Conservation (phyloP, 495 filamentous ascomycete genomes). For the Lindgomyces ingoldianus region DNA sequence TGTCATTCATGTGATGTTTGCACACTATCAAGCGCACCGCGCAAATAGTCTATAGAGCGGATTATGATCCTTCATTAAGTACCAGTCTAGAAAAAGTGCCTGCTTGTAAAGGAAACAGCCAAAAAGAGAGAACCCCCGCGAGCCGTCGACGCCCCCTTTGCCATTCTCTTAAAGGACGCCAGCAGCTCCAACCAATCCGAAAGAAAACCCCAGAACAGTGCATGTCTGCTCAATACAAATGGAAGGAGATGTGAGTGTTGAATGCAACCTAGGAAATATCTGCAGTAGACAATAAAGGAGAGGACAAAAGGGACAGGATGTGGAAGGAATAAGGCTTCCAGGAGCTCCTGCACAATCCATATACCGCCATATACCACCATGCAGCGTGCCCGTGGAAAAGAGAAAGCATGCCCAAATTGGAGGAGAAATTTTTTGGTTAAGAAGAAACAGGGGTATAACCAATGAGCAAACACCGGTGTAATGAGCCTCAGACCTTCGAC, state of each 20-base stretch:
- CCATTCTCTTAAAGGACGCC: slow-evolving; percentile 31
- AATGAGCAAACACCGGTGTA: slow-evolving; percentile 36
- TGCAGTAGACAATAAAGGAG: slow-evolving; percentile 13
- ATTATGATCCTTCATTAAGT: slow-evolving; percentile 39
- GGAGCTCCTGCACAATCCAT: slow-evolving; percentile 11
- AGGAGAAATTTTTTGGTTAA: slow-evolving; percentile 29
- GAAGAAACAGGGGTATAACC: slow-evolving; percentile 37
- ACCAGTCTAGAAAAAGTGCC: slow-evolving; percentile 35
- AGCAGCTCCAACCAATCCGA: slow-evolving; percentile 14
- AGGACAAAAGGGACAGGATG: slow-evolving; percentile 8
- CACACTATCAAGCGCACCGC: slow-evolving; percentile 16
- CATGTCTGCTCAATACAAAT: not conserved
- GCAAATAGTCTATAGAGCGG: slow-evolving; percentile 27
- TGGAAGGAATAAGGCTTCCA: slow-evolving; percentile 2
- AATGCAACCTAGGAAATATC: slow-evolving; percentile 26
- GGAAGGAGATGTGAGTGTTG: slow-evolving; percentile 8
- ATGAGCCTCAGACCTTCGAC: slow-evolving; percentile 21
- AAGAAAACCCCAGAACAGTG: slow-evolving; percentile 1
- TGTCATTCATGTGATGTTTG: slow-evolving; percentile 8
- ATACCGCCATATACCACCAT: slow-evolving; percentile 8
- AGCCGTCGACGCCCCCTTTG: slow-evolving; percentile 35
- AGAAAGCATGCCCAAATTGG: slow-evolving; percentile 14
- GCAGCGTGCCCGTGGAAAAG: slow-evolving; percentile 8
- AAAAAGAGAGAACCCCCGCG: slow-evolving; percentile 9
- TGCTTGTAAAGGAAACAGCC: slow-evolving; percentile 16